phyloP scores from a whole-genome alignment of 768 basidiomycete species.

The Suillus luteus region DNA sequence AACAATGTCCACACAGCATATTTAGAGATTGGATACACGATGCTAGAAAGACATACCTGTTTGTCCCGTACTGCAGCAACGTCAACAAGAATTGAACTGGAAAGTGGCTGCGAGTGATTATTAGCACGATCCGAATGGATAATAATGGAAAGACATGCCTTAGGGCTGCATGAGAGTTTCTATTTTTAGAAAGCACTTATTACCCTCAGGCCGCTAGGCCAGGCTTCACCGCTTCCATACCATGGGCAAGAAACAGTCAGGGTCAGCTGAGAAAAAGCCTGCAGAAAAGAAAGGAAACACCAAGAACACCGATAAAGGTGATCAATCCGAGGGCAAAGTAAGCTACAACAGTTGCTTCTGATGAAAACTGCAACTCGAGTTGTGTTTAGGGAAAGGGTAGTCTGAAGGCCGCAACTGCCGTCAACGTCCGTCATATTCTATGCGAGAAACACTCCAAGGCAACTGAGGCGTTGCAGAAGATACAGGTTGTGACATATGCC shows the following conservation, averaged over 20 bases:
- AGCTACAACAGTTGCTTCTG: slow-evolving; percentile 2
- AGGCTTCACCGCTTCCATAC: neutral
- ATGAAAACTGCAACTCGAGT: slow-evolving; percentile 8
- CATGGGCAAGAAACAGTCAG: slow-evolving; percentile 10
- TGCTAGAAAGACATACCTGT: no score
- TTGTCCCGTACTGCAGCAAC: no score
- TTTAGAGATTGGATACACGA: no score
- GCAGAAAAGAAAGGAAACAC: slow-evolving; percentile 12
- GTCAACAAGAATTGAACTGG: no score
- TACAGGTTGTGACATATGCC: slow-evolving; percentile 51
- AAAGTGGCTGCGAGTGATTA: no score
- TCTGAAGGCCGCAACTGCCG: slow-evolving; percentile 76
- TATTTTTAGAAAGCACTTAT: neutral
- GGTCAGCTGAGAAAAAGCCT: slow-evolving; percentile 1
- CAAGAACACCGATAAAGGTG: slow-evolving; percentile 23
- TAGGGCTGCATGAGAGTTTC: neutral
- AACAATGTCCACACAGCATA: no score
- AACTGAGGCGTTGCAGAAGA: slow-evolving; percentile 74
- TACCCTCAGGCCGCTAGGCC: neutral
- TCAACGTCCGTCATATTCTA: slow-evolving; percentile 86
- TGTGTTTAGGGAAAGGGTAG: slow-evolving; percentile 50
- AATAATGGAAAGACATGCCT: no score
- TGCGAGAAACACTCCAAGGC: slow-evolving; percentile 88
- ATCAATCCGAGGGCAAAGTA: slow-evolving; percentile 21
- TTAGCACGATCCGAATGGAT: no score